Evolutionary conservation across 306 rosid species (phyloP).

Genomic region (Sesbania bispinosa): DNA sequence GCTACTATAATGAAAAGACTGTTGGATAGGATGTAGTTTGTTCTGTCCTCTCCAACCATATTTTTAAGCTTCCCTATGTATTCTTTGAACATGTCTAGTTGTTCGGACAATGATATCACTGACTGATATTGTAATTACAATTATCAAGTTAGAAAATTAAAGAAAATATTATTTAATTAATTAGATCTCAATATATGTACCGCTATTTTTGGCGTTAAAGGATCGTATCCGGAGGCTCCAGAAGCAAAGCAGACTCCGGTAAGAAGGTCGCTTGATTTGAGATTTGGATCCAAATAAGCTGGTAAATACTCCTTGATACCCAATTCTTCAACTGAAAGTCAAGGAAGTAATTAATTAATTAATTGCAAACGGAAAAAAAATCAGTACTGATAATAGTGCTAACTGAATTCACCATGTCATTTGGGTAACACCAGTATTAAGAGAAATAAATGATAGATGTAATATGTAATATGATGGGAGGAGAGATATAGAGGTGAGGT

Average conservation of each 20-base stretch:
- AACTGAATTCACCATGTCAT: no score
- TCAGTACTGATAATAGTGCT: no score
- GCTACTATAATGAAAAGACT: constrained; percentile 55
- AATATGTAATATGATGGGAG: no score
- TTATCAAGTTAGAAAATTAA: neutral
- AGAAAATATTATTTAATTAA: no score
- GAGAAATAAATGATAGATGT: no score
- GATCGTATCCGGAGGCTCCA: constrained; percentile 84
- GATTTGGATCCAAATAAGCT: constrained; percentile 59
- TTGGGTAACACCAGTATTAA: no score
- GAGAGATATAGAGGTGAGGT: no score
- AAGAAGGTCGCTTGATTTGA: constrained; percentile 44
- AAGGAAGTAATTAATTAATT: neutral
- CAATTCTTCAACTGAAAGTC: constrained; percentile 49
- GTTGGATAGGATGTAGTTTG: constrained; percentile 52
- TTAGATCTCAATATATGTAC: no score
- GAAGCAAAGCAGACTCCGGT: constrained; percentile 86
- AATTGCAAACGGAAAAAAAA: neutral
- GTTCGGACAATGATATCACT: constrained; percentile 42
- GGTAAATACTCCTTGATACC: constrained; percentile 67
- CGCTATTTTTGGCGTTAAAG: constrained; percentile 56
- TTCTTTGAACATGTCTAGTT: constrained; percentile 59
- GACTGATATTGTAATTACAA: constrained; percentile 31
- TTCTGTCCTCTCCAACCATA: constrained; percentile 45
- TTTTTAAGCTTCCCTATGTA: constrained; percentile 50